A percentile compares a stretch with the other conserved stretches of the same genome.
phyloP scores from a whole-genome alignment of 1,139 yeast species.

The Torulaspora globosa region DNA sequence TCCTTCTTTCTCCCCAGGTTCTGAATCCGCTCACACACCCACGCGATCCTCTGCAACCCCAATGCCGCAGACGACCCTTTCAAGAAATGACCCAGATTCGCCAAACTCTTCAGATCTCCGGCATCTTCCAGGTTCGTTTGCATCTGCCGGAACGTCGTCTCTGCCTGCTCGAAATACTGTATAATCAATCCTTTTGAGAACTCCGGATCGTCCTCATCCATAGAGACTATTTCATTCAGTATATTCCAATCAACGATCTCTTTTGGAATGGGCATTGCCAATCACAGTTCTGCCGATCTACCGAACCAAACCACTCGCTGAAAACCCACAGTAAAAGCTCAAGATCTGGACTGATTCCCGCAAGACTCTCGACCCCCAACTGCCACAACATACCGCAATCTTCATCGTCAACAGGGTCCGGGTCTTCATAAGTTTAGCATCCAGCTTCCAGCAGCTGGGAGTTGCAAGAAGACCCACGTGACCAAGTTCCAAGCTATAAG shows the following conservation, averaged over 20 bases:
- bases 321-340: background rate
- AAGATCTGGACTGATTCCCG: background rate
- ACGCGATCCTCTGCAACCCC: conserved; percentile 76
- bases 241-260: conserved; percentile 86
- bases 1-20: conserved; percentile 66
- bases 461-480: background rate
- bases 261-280: conserved; percentile 33
- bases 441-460: too few relatives aligned
- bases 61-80: conserved; percentile 96
- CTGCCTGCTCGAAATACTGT: conserved; percentile 87
- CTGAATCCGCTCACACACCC: conserved; percentile 89
- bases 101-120: conserved; percentile 54
- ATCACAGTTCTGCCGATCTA: background rate
- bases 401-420: too few relatives aligned
- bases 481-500: background rate
- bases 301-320: background rate
- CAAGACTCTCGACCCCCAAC: background rate
- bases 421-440: too few relatives aligned
- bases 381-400: background rate
- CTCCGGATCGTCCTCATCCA: conserved; percentile 87
- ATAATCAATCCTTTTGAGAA: conserved; percentile 73
- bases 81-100: conserved; percentile 81
- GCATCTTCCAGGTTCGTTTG: conserved; percentile 46
- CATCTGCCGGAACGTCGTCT: conserved; percentile 70
- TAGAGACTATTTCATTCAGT: conserved; percentile 79